phyloP scores from a whole-genome alignment of 1,284 basidiomycete species.

The Porogramme epimiltina region DNA sequence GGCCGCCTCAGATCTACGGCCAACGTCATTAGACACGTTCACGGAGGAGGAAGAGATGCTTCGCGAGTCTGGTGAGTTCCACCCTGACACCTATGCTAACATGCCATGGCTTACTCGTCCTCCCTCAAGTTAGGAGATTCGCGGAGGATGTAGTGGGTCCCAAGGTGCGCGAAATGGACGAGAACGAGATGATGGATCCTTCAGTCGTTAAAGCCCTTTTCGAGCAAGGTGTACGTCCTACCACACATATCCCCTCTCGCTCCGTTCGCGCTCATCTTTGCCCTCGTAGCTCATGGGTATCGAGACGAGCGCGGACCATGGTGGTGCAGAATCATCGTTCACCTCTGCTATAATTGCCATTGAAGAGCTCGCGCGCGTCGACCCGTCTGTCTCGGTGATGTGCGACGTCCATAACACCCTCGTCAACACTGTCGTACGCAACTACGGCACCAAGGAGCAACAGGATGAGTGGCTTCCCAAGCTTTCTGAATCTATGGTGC shows the following conservation, averaged over 20 bases:
- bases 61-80: slow-evolving; percentile 74
- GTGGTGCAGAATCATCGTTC: slow-evolving; percentile 91
- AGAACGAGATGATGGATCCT: slow-evolving; percentile 95
- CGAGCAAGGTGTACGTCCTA: slow-evolving; percentile 83
- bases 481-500: slow-evolving; percentile 78
- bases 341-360: slow-evolving; percentile 96
- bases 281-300: slow-evolving; percentile 88
- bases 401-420: slow-evolving; percentile 99
- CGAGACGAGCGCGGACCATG: slow-evolving; percentile 84
- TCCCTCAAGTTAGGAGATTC: slow-evolving; percentile 74
- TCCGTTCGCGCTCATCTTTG: neutral
- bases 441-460: slow-evolving; percentile 84
- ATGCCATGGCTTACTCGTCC: neutral
- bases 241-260: neutral
- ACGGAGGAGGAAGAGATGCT: slow-evolving; percentile 94
- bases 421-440: slow-evolving; percentile 93
- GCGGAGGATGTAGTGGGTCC: slow-evolving; percentile 89
- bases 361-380: slow-evolving; percentile 95
- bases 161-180: slow-evolving; percentile 96
- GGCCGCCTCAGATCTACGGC: slow-evolving; percentile 15
- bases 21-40: slow-evolving; percentile 76
- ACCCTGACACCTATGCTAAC: neutral
- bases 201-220: slow-evolving; percentile 88
- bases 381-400: slow-evolving; percentile 95
- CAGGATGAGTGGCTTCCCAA: slow-evolving; percentile 89